Evolutionary conservation across 2,329 filamentous ascomycete genomes (phyloP).

Genomic region (Paraphaeosphaeria minitans): DNA sequence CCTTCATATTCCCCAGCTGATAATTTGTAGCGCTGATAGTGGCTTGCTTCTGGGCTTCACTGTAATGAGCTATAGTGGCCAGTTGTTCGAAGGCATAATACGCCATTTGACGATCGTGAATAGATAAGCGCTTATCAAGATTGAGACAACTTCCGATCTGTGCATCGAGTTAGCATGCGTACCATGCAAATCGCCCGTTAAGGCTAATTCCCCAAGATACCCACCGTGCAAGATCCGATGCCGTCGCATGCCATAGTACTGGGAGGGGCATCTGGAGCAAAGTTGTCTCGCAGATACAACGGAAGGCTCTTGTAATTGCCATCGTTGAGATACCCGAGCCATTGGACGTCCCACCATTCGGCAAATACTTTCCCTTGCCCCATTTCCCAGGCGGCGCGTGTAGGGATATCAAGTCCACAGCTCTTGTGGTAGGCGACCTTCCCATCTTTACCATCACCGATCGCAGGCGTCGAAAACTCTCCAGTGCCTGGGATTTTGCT

Average conservation of each 20-base stretch:
- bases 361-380: background rate
- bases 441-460: background rate
- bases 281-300: background rate
- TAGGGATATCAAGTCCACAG: background rate
- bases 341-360: background rate
- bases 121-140: background rate
- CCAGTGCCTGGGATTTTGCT: background rate
- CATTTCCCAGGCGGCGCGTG: background rate
- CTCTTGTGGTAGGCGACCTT: background rate
- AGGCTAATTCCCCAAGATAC: background rate
- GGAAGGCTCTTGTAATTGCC: background rate
- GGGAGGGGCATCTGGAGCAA: background rate
- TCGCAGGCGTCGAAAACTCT: background rate
- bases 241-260: background rate
- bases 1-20: background rate
- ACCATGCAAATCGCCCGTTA: background rate
- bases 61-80: background rate
- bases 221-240: background rate
- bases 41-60: background rate
- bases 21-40: background rate
- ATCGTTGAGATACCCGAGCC: background rate
- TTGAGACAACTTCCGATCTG: background rate
- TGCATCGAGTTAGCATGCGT: background rate
- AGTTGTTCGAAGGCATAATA: slow-evolving; percentile 2
- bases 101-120: background rate